phyloP scores from a whole-genome alignment of 75 land plant genomes.

The Azolla pinnata region DNA sequence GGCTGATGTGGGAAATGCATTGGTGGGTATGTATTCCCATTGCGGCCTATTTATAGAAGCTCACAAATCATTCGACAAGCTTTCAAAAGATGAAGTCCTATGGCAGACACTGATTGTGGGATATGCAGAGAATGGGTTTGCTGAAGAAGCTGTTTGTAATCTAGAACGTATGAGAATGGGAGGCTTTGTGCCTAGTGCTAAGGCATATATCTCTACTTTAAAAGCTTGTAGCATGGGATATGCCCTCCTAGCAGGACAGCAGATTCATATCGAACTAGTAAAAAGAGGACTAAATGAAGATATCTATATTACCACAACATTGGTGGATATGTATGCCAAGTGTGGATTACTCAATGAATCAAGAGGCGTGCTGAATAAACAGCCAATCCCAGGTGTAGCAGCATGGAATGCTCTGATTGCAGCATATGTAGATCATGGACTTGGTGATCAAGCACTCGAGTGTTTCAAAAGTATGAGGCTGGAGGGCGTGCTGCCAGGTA shows the following conservation, averaged over 20 bases:
- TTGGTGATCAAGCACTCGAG: conserved; percentile 32
- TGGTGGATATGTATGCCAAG: conserved; percentile 5
- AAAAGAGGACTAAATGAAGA: conserved; percentile 11
- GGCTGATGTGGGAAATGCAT: background rate
- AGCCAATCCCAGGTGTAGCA: conserved; percentile 10
- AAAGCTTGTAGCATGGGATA: background rate
- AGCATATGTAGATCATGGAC: conserved; percentile 33
- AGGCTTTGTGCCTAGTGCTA: conserved; percentile 1
- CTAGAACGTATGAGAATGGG: conserved; percentile 2
- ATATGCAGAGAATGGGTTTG: conserved; percentile 2
- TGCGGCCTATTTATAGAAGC: conserved; percentile 3
- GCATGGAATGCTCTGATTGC: conserved; percentile 54
- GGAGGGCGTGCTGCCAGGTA: conserved; percentile 31
- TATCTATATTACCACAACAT: background rate
- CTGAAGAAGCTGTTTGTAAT: background rate
- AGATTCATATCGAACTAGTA: conserved; percentile 11
- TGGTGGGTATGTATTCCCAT: conserved; percentile 4
- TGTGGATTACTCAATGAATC: conserved; percentile 24
- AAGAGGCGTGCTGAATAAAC: conserved; percentile 8
- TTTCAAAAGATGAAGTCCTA: conserved; percentile 3
- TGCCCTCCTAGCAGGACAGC: background rate
- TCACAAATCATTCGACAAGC: background rate
- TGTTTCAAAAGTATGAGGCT: conserved; percentile 38
- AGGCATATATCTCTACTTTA: background rate
- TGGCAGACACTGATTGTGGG: conserved; percentile 8